Conservation (phyloP, 202 grass and related monocot species). For the Bolboschoenoplectus hybrid region DNA sequence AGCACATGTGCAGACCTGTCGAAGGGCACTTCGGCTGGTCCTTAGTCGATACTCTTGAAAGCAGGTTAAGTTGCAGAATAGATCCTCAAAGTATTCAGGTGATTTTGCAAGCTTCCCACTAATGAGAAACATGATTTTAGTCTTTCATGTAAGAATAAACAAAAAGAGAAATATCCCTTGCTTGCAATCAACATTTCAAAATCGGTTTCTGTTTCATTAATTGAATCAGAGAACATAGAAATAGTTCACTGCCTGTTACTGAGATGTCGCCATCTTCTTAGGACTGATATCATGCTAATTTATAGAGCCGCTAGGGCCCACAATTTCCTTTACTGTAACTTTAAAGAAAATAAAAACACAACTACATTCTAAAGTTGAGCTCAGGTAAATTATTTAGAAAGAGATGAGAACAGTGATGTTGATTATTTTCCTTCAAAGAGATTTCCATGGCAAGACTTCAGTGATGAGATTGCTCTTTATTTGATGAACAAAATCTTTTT, state of each 20-base stretch:
- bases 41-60: slow-evolving; percentile 73
- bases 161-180: not conserved
- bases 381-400: not conserved
- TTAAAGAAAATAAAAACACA: not conserved
- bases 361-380: not conserved
- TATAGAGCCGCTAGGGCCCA: not conserved
- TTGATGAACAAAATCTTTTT: not conserved
- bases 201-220: not conserved
- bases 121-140: slow-evolving; percentile 29
- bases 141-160: not conserved
- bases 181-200: not conserved
- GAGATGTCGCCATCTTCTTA: not conserved
- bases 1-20: slow-evolving; percentile 56
- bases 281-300: not conserved
- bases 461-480: not conserved
- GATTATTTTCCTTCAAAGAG: not conserved
- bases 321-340: not conserved
- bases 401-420: not conserved
- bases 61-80: slow-evolving; percentile 83
- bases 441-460: not conserved
- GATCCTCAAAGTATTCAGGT: slow-evolving; percentile 97
- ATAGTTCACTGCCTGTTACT: not conserved
- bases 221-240: not conserved
- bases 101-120: slow-evolving; percentile 83
- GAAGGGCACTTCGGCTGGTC: slow-evolving; percentile 69